Base-by-base conservation (phyloP, 306 rosid species). In the Lathyrus sativus region DNA sequence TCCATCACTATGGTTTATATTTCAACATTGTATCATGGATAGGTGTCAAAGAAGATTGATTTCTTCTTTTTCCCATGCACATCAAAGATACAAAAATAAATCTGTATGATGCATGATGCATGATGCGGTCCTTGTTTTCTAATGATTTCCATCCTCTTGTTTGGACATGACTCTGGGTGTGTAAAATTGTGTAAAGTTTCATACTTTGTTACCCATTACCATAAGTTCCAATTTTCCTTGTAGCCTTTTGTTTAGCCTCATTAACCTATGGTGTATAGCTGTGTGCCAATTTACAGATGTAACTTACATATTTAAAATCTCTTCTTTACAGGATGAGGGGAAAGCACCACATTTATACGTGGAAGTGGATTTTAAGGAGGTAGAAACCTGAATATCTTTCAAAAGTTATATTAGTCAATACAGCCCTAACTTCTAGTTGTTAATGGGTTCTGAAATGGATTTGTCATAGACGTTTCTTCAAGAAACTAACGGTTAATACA, bases 291-390 rank as follows among this genome's bases (percentile, higher is more conserved):
- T 41, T 65, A 31, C 51, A 29, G 54, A 59, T 68, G 50, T 74
- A 50, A 81, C 38, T 57, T 57, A 19, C 71, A 70, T 26, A 44
- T 10, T 64, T 4, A 54, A 44, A 58, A 3, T 75, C 6, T 69
- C 68, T 56, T 73, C 58, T 56, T 80, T 53, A 13, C 89, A 90
- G 99, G 87, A 88, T 68, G 99, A 88, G 72, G 95, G 90, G 72
- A 88, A 73, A 68, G 91, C 89, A 67, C 96, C 96, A 0, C 54
- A 82, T 78, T 81, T 92, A 65, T 93, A 93, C 6, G 99, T 93
- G 67, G 97, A 93, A 82, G 74, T 90, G 76, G 99, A 93, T 82
- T 93, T 93, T 78, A 85, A 85, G 80, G 99, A 90, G 99, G 99
- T 93, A 49, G 9, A 62, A 46, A 35, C 72, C 73, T 68, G 72